Base-by-base conservation (phyloP, 2,329 filamentous ascomycete species). In the Colletotrichum tamarilloi region DNA sequence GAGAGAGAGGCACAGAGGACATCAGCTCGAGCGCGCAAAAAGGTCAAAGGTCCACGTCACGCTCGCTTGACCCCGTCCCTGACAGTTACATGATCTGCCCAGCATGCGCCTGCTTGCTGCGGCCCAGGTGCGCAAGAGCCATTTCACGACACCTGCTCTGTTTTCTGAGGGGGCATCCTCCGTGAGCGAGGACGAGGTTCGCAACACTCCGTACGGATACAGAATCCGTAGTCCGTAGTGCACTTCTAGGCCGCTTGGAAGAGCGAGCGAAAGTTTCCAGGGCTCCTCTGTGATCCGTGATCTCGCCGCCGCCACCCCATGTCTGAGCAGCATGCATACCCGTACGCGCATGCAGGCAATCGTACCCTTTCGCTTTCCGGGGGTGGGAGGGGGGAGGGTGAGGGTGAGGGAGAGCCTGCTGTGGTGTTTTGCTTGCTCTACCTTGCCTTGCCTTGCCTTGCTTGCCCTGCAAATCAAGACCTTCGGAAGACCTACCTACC, bases 281-380 rank as follows among this genome's bases (percentile, higher is more conserved):
- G 70, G 62, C 70, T 70, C 60, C 55, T 73, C 56, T 60, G 67
- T 60, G 67, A 70, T 73, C 70, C 60, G 67, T 69, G 70, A 73
- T 73, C 66, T 73, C 70, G 70, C 67, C 70, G 67, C 70, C 69
- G 65, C 69, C 70, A 73, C 62, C 70, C 70, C 70, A 70, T 65
- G 70, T 73, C 65, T 59, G 70, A 58, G 70, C 70, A 70, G 60
- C 70, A 62, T 73, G 70, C 70, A 73, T 73, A 70, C 70, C 70
- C 70, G 63, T 67, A 58, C 56, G 70, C 62, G 60, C 70, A 73
- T 73, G 70, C 67, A 70, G 70, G 67, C 70, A 58, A 73, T 70
- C 70, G 35, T 70, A 62, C 67, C 56, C 60, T 46, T 58, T 62
- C 67, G 59, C 60, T 55, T 60, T 55, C 55, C 59, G 66, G 66